A percentile compares a stretch with the other conserved stretches of the same genome.
Conservation (phyloP, 2,329 filamentous ascomycete genomes). For the Diaporthe humulicola region DNA sequence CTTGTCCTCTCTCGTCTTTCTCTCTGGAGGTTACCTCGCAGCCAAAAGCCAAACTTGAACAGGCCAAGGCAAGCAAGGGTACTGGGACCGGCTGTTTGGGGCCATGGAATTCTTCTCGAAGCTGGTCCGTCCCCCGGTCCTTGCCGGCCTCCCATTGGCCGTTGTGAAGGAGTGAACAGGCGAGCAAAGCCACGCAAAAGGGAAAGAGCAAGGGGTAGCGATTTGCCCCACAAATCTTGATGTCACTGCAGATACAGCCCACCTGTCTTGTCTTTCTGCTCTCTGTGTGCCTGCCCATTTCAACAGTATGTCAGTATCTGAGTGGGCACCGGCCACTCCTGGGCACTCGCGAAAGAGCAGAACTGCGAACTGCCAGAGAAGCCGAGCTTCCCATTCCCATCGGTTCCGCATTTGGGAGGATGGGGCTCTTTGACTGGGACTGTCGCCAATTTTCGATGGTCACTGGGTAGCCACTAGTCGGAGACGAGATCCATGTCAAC, state of each 20-base stretch:
- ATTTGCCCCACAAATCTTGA: constrained; percentile 25
- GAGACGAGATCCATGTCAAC: constrained; percentile 18
- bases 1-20: too few species aligned
- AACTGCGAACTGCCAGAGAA: constrained; percentile 2
- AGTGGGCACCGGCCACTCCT: neutral
- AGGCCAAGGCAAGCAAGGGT: neutral
- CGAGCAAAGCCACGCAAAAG: neutral
- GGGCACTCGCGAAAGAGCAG: neutral
- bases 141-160: neutral
- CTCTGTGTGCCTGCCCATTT: neutral
- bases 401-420: neutral
- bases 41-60: neutral
- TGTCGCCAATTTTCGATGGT: neutral
- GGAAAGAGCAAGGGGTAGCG: neutral
- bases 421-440: neutral
- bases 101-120: constrained; percentile 36
- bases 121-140: neutral
- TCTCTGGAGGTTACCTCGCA: neutral
- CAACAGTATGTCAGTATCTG: too few species aligned
- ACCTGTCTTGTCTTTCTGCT: neutral
- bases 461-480: constrained; percentile 21
- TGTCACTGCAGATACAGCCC: constrained; percentile 28
- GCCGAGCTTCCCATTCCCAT: neutral
- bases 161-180: neutral
- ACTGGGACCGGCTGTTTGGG: constrained; percentile 16